These are phyloP conservation scores for Diplodia seriata DNA, from an alignment of 2,329 filamentous ascomycete species.

Conservation along the genomic window DNA sequence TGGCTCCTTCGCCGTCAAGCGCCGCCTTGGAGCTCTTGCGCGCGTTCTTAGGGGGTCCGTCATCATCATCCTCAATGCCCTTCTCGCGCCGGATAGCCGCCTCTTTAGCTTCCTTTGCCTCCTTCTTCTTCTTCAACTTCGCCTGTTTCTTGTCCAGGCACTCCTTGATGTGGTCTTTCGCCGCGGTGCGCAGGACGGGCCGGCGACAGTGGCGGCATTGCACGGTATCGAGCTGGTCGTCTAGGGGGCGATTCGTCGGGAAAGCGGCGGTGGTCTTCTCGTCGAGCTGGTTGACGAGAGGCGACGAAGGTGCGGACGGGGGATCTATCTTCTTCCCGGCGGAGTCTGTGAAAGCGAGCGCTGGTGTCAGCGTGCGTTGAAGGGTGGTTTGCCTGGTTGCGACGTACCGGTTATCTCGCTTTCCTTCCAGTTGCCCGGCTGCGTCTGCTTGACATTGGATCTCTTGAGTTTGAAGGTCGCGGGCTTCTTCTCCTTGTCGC, in stretches of 20 bases:
- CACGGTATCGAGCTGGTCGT: conserved; percentile 79
- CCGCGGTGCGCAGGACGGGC: conserved; percentile 76
- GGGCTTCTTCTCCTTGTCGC: conserved; percentile 50
- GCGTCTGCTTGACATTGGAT: conserved; percentile 65
- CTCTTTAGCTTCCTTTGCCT: conserved; percentile 65
- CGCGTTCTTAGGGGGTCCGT: conserved; percentile 47
- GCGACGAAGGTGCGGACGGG: conserved; percentile 38
- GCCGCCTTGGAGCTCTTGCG: conserved; percentile 52
- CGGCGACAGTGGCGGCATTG: conserved; percentile 94
- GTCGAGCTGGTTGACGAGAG: conserved; percentile 68
- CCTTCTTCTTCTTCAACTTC: conserved; percentile 66
- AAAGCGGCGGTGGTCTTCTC: conserved; percentile 80
- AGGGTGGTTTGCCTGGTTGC: neutral
- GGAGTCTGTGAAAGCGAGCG: conserved; percentile 20
- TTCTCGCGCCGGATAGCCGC: conserved; percentile 56
- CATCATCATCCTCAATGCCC: conserved; percentile 52
- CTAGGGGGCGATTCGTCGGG: conserved; percentile 78
- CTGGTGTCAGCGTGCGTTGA: neutral
- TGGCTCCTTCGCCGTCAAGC: conserved; percentile 48
- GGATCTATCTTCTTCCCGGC: conserved; percentile 30
- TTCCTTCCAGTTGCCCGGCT: conserved; percentile 75
- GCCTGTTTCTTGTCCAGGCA: conserved; percentile 84
- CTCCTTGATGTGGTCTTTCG: conserved; percentile 79
- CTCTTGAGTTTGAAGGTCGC: conserved; percentile 63
- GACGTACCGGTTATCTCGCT: conserved; percentile 66